Evolutionary conservation across 345 rosid genomes (phyloP), one percentile per base, ranked within the genome.

Genomic region (Rhizophora mangle): DNA sequence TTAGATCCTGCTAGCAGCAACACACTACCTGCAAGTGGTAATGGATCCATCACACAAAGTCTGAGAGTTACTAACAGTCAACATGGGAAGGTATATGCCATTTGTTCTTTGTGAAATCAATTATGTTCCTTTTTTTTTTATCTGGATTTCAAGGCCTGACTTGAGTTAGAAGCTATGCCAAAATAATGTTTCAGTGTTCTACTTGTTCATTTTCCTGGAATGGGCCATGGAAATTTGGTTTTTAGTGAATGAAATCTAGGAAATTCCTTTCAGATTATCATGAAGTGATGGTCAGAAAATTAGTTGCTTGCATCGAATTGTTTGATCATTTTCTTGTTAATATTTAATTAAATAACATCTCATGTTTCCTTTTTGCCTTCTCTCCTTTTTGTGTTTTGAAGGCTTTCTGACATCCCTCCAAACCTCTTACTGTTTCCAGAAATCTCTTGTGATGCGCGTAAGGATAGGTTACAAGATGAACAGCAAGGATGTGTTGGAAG

Each of bases 1-100:
- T 83, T 95, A 79, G 99, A 95, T 76, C 93, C 99, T 66, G 96
- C 96, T 52, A 92, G 94, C 68, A 37, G 93, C 88, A 90, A 80
- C 64, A 84, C 81, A 58, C 84, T 95, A 46, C 92, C 85, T 34
- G 90, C 83, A 9, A 82, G 82, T 59, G 85, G 90, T 72, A 83
- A 70, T 70, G 91, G 86, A 60, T 84, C 80, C 55, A 79, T 92
- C 63, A 83, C 78, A 31, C 99, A 95, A 76, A 85, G 51, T 53
- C 78, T 95, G 79, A 92, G 78, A 72, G 92, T 95, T 65, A 87
- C 91, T 34, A 95, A 95, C 85, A 92, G 87, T 81, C 99, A 92
- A 80, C 96, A 95, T 26, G 97, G 99, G 76, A 95, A 90, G 99
- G 99, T 95, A 85, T 21, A 55, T 56, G 60, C 9, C 29, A 56